Conservation (phyloP, 1,284 basidiomycete genomes). For the Exobasidium cylindrosporum region DNA sequence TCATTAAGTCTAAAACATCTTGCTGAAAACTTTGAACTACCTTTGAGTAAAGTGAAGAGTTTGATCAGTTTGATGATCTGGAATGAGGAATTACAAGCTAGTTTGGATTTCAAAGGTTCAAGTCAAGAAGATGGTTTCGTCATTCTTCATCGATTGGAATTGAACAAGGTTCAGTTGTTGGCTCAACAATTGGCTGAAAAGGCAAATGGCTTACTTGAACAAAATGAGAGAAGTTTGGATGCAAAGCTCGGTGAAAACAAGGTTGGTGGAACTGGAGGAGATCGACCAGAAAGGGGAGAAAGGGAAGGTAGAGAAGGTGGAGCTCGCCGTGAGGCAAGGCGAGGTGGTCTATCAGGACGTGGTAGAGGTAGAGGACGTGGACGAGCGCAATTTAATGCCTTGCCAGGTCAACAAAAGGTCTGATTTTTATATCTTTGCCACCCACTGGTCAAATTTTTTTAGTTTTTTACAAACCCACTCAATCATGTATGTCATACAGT, state of each 20-base stretch:
- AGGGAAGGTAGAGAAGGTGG: conserved; percentile 23
- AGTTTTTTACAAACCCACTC: too few species aligned
- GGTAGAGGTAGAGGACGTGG: conserved; percentile 42
- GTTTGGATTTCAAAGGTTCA: conserved; percentile 65
- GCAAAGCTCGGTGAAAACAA: conserved; percentile 68
- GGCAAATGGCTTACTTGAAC: conserved; percentile 81
- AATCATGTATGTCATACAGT: not conserved
- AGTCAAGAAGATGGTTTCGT: conserved; percentile 67
- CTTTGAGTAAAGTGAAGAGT: conserved; percentile 76
- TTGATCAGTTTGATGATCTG: conserved; percentile 98
- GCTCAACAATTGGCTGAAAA: conserved; percentile 71
- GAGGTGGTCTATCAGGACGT: conserved; percentile 33
- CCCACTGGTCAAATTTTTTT: not conserved
- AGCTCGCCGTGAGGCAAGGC: conserved; percentile 38
- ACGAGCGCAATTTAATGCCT: conserved; percentile 41
- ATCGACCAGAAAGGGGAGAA: conserved; percentile 26
- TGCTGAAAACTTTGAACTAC: conserved; percentile 80
- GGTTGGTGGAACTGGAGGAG: conserved; percentile 23
- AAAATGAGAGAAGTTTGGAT: conserved; percentile 92
- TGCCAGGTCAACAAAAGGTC: conserved; percentile 16
- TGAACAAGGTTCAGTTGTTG: conserved; percentile 59
- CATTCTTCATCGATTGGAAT: conserved; percentile 82
- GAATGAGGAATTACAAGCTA: conserved; percentile 91
- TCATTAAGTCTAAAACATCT: conserved; percentile 83
- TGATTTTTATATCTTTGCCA: not conserved